phyloP scores from a whole-genome alignment of 2,329 filamentous ascomycete species.

The Cytospora leucostoma region DNA sequence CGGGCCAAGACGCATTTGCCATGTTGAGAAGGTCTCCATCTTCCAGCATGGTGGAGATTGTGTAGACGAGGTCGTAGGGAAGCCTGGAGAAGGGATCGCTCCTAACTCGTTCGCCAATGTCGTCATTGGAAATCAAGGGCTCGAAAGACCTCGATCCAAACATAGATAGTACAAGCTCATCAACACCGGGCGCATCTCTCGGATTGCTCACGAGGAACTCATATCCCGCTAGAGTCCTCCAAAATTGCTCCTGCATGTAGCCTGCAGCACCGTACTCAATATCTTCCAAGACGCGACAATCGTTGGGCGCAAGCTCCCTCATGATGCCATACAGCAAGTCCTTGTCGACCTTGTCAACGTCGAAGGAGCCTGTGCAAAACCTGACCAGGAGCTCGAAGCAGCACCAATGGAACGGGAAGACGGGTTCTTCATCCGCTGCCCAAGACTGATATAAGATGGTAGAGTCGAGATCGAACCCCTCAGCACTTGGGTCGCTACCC shows the following conservation, averaged over 20 bases:
- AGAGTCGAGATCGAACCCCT: neutral
- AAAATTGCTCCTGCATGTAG: neutral
- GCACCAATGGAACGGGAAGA: constrained; percentile 18
- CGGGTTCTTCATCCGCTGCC: neutral
- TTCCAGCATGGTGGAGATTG: neutral
- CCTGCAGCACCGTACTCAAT: neutral
- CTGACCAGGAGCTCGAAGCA: constrained; percentile 14
- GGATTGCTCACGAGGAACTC: constrained; percentile 13
- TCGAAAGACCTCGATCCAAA: neutral
- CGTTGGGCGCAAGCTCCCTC: neutral
- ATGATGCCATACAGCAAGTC: constrained; percentile 14
- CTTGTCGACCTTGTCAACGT: constrained; percentile 5
- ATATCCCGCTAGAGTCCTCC: neutral
- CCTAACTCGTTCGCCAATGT: neutral
- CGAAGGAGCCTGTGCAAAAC: neutral
- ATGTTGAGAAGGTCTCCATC: constrained; percentile 3
- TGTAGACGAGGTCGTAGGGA: constrained; percentile 7
- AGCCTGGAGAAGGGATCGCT: constrained; percentile 2
- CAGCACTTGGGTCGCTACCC: constrained; percentile 3
- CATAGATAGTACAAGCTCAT: neutral
- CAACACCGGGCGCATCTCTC: neutral
- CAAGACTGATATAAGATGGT: neutral
- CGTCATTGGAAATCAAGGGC: neutral
- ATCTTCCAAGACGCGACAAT: rapidly evolving
- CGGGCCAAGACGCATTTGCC: constrained; percentile 10